Conservation (phyloP, 352 stramenopile genomes). For the Pythium brachiatum region DNA sequence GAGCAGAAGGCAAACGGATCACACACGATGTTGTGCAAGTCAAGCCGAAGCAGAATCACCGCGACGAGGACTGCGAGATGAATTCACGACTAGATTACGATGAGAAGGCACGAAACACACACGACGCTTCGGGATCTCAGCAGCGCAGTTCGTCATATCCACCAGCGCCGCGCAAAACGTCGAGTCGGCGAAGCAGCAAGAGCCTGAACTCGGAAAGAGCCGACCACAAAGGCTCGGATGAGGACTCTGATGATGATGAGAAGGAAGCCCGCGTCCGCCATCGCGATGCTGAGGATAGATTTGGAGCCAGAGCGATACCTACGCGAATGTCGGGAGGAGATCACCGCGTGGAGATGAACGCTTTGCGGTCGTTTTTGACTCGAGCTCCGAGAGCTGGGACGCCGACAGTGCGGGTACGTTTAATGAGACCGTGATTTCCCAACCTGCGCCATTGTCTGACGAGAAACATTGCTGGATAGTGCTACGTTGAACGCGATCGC, state of each 20-base stretch:
- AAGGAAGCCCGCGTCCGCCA: conserved; percentile 16
- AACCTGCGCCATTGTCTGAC: too few relatives aligned
- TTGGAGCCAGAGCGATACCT: not conserved
- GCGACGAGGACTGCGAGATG: not conserved
- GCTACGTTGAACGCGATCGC: conserved; percentile 53
- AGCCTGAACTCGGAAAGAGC: conserved; percentile 5
- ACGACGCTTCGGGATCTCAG: not conserved
- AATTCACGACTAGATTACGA: not conserved
- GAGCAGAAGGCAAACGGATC: not conserved
- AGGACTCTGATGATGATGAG: conserved; percentile 22
- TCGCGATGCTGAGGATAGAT: not conserved
- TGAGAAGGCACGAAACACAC: not conserved
- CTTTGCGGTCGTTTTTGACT: conserved; percentile 39
- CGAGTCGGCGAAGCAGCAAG: conserved; percentile 12
- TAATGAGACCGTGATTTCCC: too few relatives aligned
- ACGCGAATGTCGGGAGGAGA: not conserved
- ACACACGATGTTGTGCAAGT: not conserved
- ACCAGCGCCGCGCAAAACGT: not conserved
- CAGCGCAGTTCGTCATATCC: not conserved
- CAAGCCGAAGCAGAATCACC: not conserved
- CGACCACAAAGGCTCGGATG: conserved; percentile 9
- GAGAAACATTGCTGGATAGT: conserved; percentile 24
- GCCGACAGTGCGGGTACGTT: conserved; percentile 33
- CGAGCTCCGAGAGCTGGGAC: conserved; percentile 26
- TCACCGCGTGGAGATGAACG: conserved; percentile 26